Evolutionary conservation across 768 basidiomycete species (phyloP).

Genomic region (Suillus clintonianus): DNA sequence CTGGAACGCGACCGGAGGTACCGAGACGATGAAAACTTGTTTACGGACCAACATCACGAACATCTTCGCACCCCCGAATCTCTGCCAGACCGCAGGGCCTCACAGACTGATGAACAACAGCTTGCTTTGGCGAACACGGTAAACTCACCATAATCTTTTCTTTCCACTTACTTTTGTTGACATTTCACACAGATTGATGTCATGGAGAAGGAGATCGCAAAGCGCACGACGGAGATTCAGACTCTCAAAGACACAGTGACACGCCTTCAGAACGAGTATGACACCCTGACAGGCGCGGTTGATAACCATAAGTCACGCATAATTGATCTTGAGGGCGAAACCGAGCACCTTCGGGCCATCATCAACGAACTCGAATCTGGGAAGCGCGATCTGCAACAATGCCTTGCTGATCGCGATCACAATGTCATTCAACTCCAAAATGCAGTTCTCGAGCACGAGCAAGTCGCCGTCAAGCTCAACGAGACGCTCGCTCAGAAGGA

Average conservation of each 20-base stretch:
- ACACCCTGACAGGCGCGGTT: not conserved
- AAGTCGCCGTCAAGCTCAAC: conserved; percentile 4
- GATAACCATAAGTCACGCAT: not conserved
- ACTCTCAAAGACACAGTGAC: not conserved
- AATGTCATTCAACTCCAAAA: not conserved
- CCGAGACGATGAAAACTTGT: conserved; percentile 9
- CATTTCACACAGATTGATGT: not conserved
- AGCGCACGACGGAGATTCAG: not conserved
- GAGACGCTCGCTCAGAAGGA: conserved; percentile 16
- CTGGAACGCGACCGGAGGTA: conserved; percentile 9
- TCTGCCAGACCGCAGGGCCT: not conserved
- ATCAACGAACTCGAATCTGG: not conserved
- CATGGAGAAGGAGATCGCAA: no score
- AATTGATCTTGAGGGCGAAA: conserved; percentile 4
- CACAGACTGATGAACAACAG: not conserved
- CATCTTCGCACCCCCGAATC: conserved; percentile 6
- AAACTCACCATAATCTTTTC: not conserved
- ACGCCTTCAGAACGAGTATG: not conserved
- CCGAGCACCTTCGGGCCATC: conserved; percentile 11
- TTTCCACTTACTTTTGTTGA: not conserved
- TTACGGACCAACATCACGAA: not conserved
- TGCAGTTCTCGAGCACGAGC: not conserved
- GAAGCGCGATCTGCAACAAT: not conserved
- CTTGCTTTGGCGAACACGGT: not conserved
- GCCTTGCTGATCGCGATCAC: not conserved